These are phyloP conservation scores for Fusarium dimerum DNA, from an alignment of 2,329 filamentous ascomycete species.

Conservation along the genomic window DNA sequence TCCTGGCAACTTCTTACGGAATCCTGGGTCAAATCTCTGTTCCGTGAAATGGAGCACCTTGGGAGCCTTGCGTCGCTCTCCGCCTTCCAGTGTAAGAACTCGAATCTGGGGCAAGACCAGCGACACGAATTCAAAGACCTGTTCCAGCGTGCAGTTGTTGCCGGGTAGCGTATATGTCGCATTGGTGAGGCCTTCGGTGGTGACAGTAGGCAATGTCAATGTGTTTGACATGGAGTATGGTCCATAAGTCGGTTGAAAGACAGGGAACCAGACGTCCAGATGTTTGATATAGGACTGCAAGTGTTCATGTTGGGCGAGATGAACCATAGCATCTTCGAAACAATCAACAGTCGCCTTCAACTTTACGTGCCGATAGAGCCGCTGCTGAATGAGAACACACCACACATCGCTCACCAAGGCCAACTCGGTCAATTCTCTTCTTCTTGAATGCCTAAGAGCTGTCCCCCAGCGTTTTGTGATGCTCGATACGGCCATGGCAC, in stretches of 20 bases:
- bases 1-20: conserved; percentile 41
- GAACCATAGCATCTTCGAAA: conserved; percentile 58
- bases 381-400: conserved; percentile 68
- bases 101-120: conserved; percentile 60
- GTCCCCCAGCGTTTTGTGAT: conserved; percentile 63
- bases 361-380: conserved; percentile 75
- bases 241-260: conserved; percentile 62
- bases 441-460: conserved; percentile 64
- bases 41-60: conserved; percentile 51
- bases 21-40: conserved; percentile 18
- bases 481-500: conserved; percentile 54
- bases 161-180: conserved; percentile 60
- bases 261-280: conserved; percentile 76
- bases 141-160: conserved; percentile 69
- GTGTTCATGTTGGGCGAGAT: conserved; percentile 60
- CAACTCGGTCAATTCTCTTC: conserved; percentile 67
- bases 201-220: conserved; percentile 52
- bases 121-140: conserved; percentile 66
- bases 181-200: conserved; percentile 55
- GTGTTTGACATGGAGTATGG: conserved; percentile 45
- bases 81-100: conserved; percentile 74
- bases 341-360: conserved; percentile 69
- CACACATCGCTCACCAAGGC: conserved; percentile 64
- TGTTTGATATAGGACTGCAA: conserved; percentile 68
- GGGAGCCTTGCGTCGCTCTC: conserved; percentile 73